Conservation (phyloP, 164 flowering plant species). For the Cinnamomum chago region DNA sequence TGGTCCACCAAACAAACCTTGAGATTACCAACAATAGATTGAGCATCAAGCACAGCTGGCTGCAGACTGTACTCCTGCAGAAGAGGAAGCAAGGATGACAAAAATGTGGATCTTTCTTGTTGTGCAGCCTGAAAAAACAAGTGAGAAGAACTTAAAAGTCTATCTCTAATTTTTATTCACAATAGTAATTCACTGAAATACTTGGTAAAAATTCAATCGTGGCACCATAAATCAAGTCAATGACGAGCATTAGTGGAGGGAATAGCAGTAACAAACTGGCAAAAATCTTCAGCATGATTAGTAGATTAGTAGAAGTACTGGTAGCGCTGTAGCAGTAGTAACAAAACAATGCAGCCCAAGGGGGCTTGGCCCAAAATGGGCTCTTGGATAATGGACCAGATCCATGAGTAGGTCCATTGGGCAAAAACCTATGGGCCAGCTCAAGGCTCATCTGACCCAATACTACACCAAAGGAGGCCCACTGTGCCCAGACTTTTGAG, state of each 20-base stretch:
- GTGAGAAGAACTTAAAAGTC: neutral
- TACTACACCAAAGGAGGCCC: neutral
- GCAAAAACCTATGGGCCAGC: neutral
- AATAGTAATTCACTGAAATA: neutral
- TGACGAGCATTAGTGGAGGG: neutral
- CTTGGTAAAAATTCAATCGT: neutral
- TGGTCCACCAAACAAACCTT: constrained; percentile 51
- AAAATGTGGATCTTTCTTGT: constrained; percentile 80
- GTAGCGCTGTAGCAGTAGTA: too few species aligned
- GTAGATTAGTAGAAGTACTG: too few species aligned
- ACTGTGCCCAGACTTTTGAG: neutral
- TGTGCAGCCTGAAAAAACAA: constrained; percentile 72
- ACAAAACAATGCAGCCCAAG: too few species aligned
- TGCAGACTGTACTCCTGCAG: constrained; percentile 81
- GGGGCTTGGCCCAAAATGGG: too few species aligned
- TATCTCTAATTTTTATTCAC: neutral
- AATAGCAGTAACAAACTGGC: too few species aligned
- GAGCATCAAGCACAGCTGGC: constrained; percentile 89
- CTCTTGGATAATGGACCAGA: neutral
- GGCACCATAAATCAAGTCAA: neutral
- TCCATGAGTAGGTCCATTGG: neutral
- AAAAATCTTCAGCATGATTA: too few species aligned
- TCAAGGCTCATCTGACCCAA: neutral
- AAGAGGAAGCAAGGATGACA: constrained; percentile 80
- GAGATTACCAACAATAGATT: constrained; percentile 82